A percentile compares a stretch with the other conserved stretches of the same genome.
phyloP scores from a whole-genome alignment of 2,329 filamentous ascomycete species.

The Neopestalotiopsis sp. region DNA sequence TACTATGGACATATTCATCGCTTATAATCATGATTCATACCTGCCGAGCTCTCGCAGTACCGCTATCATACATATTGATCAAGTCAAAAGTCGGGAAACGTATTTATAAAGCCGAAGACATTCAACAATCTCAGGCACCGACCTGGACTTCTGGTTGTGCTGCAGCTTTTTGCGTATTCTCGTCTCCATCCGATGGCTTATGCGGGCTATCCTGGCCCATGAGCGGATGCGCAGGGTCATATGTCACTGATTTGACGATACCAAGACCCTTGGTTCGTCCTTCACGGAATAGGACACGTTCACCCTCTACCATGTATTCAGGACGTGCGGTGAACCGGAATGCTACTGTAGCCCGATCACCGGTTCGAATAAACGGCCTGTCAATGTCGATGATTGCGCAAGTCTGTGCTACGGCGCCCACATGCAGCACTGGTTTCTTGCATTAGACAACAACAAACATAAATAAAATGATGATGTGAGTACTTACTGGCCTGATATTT shows the following conservation, averaged over 20 bases:
- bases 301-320: conserved; percentile 88
- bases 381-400: conserved; percentile 98
- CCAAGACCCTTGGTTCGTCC: conserved; percentile 94
- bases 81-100: not conserved
- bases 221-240: conserved; percentile 69
- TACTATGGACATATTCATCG: not conserved
- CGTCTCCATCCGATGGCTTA: not conserved
- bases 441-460: not conserved
- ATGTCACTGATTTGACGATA: conserved; percentile 90
- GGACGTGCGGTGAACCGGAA: conserved; percentile 95
- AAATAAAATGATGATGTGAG: not conserved
- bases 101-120: too few species aligned
- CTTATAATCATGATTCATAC: not conserved
- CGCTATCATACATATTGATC: not conserved
- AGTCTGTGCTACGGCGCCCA: conserved; percentile 92
- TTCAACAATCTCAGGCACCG: not conserved
- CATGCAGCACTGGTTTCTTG: conserved; percentile 72
- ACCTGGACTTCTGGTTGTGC: not conserved
- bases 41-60: not conserved
- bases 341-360: conserved; percentile 90
- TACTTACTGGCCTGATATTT: conserved; percentile 82
- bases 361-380: conserved; percentile 91
- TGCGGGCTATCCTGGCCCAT: conserved; percentile 18
- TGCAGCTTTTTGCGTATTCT: not conserved
- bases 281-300: conserved; percentile 90